Base-by-base conservation (phyloP, 2,329 filamentous ascomycete species). In the Didymella pinodella region DNA sequence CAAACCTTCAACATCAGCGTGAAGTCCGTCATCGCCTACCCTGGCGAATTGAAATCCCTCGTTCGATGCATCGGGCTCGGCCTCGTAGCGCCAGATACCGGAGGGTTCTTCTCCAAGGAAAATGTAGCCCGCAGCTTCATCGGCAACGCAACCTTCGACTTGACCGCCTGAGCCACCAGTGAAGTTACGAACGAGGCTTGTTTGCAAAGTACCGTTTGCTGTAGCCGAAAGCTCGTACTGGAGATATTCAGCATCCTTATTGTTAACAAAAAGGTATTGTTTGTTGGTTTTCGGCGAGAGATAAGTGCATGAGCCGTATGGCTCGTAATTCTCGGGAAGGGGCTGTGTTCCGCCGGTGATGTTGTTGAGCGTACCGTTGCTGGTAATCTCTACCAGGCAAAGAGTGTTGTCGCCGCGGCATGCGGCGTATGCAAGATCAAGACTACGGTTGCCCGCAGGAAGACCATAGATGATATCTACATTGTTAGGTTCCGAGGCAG, bases 261-360 rank as follows among this genome's bases (percentile, higher is more conserved):
- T 80, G 63, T 85, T 85, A 59, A 85, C 82, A 50, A 85, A 85
- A 22, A 85, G 78, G 55, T 84, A 84, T 38, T 84, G 80, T 63
- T 81, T 83, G 25, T 77, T 78, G 0, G 78, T 80, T 31, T 69
- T 80, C 6, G 68, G 75, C 1, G 84, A 85, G 14, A 71, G 80
- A 68, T 85, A 85, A 26, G 78, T 79, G 61, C 72, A 85, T 7
- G 83, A 85, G 16, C 83, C 83, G 65, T 85, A 85, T 41, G 84
- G 80, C 0, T 76, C 73, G 62, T 81, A 84, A 58, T 79, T 77
- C 0, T 78, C 68, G 2, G 80, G 77, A 0, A 80, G 79, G 0
- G 80, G 74, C n/a, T 85, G 83, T 7, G 67, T 69, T 14, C 82
- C 82, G 1, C 83, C 83, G 1, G 77, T 44, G 28, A 84, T 81